Base-by-base conservation (phyloP, 306 rosid species). In the Casuarina glauca region DNA sequence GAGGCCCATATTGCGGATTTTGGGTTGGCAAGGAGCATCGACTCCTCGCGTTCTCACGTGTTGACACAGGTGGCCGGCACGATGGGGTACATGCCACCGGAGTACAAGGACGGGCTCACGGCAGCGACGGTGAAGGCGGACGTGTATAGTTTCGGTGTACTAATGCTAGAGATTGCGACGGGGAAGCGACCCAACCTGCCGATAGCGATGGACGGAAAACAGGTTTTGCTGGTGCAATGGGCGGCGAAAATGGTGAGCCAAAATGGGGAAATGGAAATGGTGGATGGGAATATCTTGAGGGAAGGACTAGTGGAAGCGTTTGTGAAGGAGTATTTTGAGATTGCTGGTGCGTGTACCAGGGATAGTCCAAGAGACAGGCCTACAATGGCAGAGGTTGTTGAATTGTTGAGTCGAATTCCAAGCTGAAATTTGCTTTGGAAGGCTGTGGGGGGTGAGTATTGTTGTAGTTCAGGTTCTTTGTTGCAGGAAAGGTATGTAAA, bases 51-150 rank as follows among this genome's bases (percentile, higher is more conserved):
- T 15, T 82, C 97, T 0, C 97, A 95, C 58, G 97, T 93, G 69
- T 95, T 97, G 0, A 95, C 97, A 2, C 97, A 92, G 20, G 80
- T 85, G 2, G 97, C 97, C 1, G 99, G 99, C 6, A 92, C 99
- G 0, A 89, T 87, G 54, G 99, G 99, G 0, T 95, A 95, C 87
- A 95, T 95, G 97, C 96, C 97, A 0, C 99, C 97, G n/a, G 99
- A 95, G 82, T 95, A 91, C 45, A 82, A 72, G 57, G 87, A 78
- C 0, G 99, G 99, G 73, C 57, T 70, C 26, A 88, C 84, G 13
- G 87, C 62, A 52, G 91, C 96, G 0, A 91, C 91, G 1, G 67
- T 70, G 72, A 87, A 82, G 69, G 97, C 88, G 5, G 99, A 95
- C 26, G 97, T 95, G 69, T 95, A 86, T 9, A 92, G 99, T 81